These are phyloP conservation scores for Cordyceps javanica DNA, from an alignment of 2,329 filamentous ascomycete species.

Conservation along the genomic window DNA sequence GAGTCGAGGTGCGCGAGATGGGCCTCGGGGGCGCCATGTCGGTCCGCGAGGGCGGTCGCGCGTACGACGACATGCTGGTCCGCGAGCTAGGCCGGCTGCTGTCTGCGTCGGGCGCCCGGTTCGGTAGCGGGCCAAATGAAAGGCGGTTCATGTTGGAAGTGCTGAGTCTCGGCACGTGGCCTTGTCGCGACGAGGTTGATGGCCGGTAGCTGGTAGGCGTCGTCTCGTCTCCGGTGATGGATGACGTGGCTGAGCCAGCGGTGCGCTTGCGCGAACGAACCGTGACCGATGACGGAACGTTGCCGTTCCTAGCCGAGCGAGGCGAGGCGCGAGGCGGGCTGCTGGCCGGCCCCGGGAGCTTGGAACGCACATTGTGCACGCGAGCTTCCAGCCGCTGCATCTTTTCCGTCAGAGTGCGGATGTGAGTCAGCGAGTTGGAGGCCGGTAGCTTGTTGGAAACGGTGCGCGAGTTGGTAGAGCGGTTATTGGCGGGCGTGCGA, in stretches of 20 bases:
- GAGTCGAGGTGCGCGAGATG: constrained; percentile 58
- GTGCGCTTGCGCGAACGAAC: constrained; percentile 66
- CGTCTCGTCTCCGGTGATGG: constrained; percentile 44
- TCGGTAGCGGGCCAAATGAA: constrained; percentile 57
- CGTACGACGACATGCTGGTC: constrained; percentile 53
- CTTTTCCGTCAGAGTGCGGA: constrained; percentile 87
- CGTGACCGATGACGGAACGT: constrained; percentile 52
- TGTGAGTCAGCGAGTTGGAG: constrained; percentile 77
- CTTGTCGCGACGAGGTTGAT: constrained; percentile 33
- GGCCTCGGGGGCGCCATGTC: constrained; percentile 54
- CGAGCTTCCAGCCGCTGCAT: constrained; percentile 95
- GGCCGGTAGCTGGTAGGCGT: constrained; percentile 38
- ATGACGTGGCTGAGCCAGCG: constrained; percentile 48
- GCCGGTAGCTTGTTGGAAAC: constrained; percentile 45
- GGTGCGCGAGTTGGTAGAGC: constrained; percentile 51
- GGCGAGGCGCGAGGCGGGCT: constrained; percentile 81
- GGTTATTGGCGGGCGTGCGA: constrained; percentile 37
- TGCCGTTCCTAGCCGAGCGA: constrained; percentile 40
- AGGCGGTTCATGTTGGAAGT: constrained; percentile 57
- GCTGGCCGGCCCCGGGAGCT: constrained; percentile 72
- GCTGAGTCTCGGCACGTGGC: constrained; percentile 53
- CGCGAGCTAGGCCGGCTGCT: constrained; percentile 64
- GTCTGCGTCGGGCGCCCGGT: constrained; percentile 43
- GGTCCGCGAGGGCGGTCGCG: constrained; percentile 47
- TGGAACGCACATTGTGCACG: constrained; percentile 85